Evolutionary conservation across 2,329 filamentous ascomycete genomes (phyloP).

Genomic region (Gnomoniopsis sp.): DNA sequence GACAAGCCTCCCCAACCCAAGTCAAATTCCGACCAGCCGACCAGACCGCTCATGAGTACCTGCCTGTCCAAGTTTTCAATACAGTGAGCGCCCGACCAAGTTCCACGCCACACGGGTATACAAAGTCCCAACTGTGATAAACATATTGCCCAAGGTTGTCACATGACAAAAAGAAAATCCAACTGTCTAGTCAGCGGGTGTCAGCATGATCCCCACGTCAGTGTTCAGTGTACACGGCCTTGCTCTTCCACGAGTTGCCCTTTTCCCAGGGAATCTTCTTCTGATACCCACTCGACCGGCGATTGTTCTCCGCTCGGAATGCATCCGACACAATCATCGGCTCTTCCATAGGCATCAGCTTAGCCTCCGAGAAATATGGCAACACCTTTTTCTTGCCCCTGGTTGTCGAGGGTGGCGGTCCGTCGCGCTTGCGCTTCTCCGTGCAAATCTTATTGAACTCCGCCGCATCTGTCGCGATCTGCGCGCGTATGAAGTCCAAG

Average conservation of each 20-base stretch:
- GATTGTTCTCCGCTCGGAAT: constrained; percentile 24
- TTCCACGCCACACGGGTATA: background rate
- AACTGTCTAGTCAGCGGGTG: constrained; percentile 1
- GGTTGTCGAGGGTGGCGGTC: constrained; percentile 17
- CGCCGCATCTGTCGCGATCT: constrained; percentile 71
- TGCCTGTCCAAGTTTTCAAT: background rate
- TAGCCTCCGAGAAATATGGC: constrained; percentile 35
- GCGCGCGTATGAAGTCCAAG: constrained; percentile 72
- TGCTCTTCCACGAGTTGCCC: background rate
- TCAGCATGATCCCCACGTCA: background rate
- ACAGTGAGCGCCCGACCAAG: background rate
- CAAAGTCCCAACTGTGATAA: background rate
- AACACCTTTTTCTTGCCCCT: constrained; percentile 23
- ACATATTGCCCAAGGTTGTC: background rate
- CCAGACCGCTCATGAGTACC: background rate
- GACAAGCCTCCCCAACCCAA: too few species aligned
- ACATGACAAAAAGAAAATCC: background rate
- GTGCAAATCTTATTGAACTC: constrained; percentile 74
- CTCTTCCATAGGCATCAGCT: constrained; percentile 36
- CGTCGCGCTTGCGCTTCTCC: constrained; percentile 42
- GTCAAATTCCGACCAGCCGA: too few species aligned
- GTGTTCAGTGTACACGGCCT: background rate
- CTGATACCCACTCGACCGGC: constrained; percentile 5
- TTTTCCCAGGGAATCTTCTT: constrained; percentile 12
- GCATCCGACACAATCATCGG: constrained; percentile 35